Evolutionary conservation across 2,329 filamentous ascomycete genomes (phyloP), one percentile per base, ranked within the genome.

Genomic region (Ophiocordyceps sinensis): DNA sequence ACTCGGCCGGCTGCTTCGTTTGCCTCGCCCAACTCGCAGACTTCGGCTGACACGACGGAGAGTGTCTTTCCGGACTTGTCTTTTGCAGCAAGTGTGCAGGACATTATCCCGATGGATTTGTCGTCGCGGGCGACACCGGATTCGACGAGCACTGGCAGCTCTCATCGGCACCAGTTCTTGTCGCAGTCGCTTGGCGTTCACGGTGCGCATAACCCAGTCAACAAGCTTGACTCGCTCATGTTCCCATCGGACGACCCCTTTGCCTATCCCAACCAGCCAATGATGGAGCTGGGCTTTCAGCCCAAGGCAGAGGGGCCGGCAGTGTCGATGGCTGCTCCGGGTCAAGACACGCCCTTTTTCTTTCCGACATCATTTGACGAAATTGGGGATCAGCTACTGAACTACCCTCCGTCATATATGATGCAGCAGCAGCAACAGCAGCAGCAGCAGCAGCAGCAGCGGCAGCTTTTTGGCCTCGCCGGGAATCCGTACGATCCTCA

Each of bases 171-270:
- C 29, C 50, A 46, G 4, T 59, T 56, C 40, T 50, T 53, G 15
- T 52, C 57, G 3, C 59, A 61, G 10, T 53, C 54, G 9, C 49
- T 61, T 6, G 50, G 53, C 38, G 41, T 52, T 43, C 44, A 61
- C 3, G 48, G 51, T 40, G 41, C 53, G 45, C 44, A 60, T 37
- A 73, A 65, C 49, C 62, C 65, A 5, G 64, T 87, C 14, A 74
- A 82, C 47, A 82, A 85, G 54, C 70, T 88, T 7, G 80, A 80
- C 44, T 76, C 79, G 4, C 76, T 88, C 63, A 87, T 89, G 80
- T 89, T 89, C 52, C 79, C 82, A 1, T 81, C 82, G 0, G 72
- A 75, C 29, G 83, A 89, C 51, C 82, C 84, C 0, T 82, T 89
- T 47, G 81, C 79, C 0, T 91, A 89, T 51, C 83, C 82, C 0